A percentile compares a stretch with the other conserved stretches of the same genome.
Evolutionary conservation across 225 moss, liverwort and hornwort genomes (phyloP).

Genomic region (Lunularia cruciata): DNA sequence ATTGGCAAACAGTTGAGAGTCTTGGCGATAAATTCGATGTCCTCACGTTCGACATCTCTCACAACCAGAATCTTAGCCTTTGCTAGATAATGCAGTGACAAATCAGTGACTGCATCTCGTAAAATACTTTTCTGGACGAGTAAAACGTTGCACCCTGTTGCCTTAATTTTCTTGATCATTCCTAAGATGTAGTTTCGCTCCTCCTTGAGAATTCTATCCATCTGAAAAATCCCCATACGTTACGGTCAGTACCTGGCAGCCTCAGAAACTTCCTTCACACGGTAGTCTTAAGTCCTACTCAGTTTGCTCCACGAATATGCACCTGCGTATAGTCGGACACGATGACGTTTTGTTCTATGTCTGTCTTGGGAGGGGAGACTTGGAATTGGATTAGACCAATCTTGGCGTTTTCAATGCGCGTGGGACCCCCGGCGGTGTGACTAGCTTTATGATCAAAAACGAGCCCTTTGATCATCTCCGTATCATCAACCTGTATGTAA

Average conservation of each 20-base stretch:
- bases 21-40: slow-evolving; percentile 96
- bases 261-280: not conserved
- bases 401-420: slow-evolving; percentile 83
- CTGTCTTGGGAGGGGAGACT: slow-evolving; percentile 93
- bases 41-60: slow-evolving; percentile 91
- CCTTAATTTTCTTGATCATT: slow-evolving; percentile 97
- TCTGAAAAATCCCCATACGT: slow-evolving; percentile 40
- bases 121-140: slow-evolving; percentile 93
- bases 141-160: slow-evolving; percentile 88
- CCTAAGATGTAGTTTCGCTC: slow-evolving; percentile 94
- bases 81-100: slow-evolving; percentile 89
- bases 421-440: slow-evolving; percentile 92
- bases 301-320: not conserved
- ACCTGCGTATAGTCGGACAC: slow-evolving; percentile 99
- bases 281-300: not conserved
- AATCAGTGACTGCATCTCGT: slow-evolving; percentile 96
- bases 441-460: slow-evolving; percentile 98
- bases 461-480: slow-evolving; percentile 87
- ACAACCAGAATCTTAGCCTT: slow-evolving; percentile 97
- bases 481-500: slow-evolving; percentile 79
- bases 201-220: slow-evolving; percentile 97
- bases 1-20: slow-evolving; percentile 90
- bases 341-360: slow-evolving; percentile 90
- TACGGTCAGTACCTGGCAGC: not conserved
- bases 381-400: slow-evolving; percentile 94